Evolutionary conservation across 768 basidiomycete species (phyloP).

Genomic region (Albatrellus ellisii): DNA sequence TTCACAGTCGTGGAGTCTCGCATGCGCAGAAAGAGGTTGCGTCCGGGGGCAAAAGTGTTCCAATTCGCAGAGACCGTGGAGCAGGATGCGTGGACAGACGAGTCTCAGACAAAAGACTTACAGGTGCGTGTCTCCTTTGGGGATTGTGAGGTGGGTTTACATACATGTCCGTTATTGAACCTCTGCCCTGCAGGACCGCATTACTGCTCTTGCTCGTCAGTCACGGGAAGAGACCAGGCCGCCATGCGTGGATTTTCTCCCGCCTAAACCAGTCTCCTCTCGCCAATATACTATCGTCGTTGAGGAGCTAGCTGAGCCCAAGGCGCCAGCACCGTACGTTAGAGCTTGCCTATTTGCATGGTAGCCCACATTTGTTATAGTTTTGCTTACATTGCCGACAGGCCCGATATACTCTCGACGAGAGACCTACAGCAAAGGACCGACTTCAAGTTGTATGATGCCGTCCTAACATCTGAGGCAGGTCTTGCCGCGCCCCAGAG

Average conservation of each 20-base stretch:
- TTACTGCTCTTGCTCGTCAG: conserved; percentile 15
- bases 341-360: not conserved
- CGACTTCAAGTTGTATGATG: conserved; percentile 63
- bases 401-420: conserved; percentile 41
- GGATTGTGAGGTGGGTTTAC: not conserved
- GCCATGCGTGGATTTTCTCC: not conserved
- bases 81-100: conserved; percentile 52
- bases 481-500: conserved; percentile 21
- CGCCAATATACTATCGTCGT: conserved; percentile 11
- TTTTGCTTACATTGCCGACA: no score
- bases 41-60: conserved; percentile 45
- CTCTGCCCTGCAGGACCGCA: conserved; percentile 15
- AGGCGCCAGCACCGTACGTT: conserved; percentile 18
- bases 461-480: conserved; percentile 23
- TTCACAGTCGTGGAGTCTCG: conserved; percentile 49
- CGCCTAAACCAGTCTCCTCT: conserved; percentile 7
- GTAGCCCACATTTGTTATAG: not conserved
- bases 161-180: not conserved
- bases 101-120: conserved; percentile 38
- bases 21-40: conserved; percentile 47
- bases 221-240: not conserved
- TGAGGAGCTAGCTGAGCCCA: not conserved
- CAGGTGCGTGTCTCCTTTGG: conserved; percentile 33
- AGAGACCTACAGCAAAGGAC: conserved; percentile 29
- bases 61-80: conserved; percentile 77